Base-by-base conservation (phyloP, 371 early-diverging fungal species). In the Apophysomyces ossiformis region DNA sequence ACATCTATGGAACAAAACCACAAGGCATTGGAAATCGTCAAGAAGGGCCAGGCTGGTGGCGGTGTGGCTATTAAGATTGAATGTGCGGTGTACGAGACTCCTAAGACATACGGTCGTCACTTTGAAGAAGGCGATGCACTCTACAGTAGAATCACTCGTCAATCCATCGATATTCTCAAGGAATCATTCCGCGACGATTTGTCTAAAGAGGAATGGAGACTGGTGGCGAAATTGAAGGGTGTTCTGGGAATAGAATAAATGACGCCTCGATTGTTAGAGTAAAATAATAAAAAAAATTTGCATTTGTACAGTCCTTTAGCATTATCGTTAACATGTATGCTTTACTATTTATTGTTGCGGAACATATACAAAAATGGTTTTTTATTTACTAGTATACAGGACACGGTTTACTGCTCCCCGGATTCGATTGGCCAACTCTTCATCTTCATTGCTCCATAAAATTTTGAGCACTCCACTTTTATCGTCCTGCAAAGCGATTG, bases 1-100 rank as follows among this genome's bases (percentile, higher is more conserved):
- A 91, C 96, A 2, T 91, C 96, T 56, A 99, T 99, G 72, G 96
- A 99, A 77, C 87, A 94, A 67, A 99, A 99, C 81, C 95, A 95
- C 74, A 99, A 99, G 84, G 54, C 88, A 16, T 76, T 94, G 43
- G 91, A 95, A 11, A 77, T 86, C 18, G 96, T 93, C 60, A 92
- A 91, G 78, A 94, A 92, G 76, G 98, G 96, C 59, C 87, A 87
- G 57, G 88, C 92, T 4, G 89, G 92, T 69, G 93, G 83, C 59
- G 96, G 95, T 74, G 96, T 99, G 4, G 96, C 99, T 12, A 90
- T 99, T 65, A 96, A 97, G 86, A 92, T 99, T 68, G 99, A 99
- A 73, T 88, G 90, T 58, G 84, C 95, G 4, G 78, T 79, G 7
- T 93, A 94, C 66, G 96, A 96, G 62, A 89, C 89, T 13, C 92